phyloP scores from a whole-genome alignment of 2,329 filamentous ascomycete species.

The Neodidymelliopsis sp. region DNA sequence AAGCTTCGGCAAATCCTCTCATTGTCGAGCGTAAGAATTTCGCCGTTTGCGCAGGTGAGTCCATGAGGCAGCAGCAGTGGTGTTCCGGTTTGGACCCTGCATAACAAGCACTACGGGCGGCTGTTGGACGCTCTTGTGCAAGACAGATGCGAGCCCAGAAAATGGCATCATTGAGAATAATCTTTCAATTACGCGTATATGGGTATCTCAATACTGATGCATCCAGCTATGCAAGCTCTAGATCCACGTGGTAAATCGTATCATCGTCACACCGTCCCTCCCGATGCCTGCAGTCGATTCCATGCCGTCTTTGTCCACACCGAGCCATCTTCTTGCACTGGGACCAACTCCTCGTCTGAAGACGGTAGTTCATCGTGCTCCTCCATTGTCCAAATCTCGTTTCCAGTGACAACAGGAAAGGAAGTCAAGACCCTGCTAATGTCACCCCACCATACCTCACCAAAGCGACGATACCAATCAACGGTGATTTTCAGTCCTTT shows the following conservation, averaged over 20 bases:
- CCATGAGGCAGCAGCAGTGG: neutral
- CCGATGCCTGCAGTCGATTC: constrained; percentile 25
- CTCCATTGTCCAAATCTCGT: constrained; percentile 51
- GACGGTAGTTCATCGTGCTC: constrained; percentile 49
- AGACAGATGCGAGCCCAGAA: neutral
- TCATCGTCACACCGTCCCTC: constrained; percentile 1
- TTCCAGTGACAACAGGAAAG: constrained; percentile 49
- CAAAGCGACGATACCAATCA: constrained; percentile 50
- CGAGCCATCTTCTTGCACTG: constrained; percentile 15
- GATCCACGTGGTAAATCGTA: neutral
- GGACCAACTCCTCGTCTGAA: constrained; percentile 36
- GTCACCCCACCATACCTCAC: constrained; percentile 52
- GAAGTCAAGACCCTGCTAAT: constrained; percentile 49
- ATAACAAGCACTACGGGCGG: constrained; percentile 27
- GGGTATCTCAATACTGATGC: constrained; percentile 23
- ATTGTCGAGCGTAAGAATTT: no score
- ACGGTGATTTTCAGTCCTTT: constrained; percentile 48
- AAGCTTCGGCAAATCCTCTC: no score
- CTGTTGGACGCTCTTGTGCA: constrained; percentile 11
- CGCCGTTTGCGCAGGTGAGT: neutral
- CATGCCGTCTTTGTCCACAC: constrained; percentile 38
- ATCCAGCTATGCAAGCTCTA: constrained; percentile 4
- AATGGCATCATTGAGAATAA: neutral
- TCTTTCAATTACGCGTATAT: neutral
- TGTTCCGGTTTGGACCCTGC: constrained; percentile 29